These are phyloP conservation scores for Wallacemonas collosoma DNA, from an alignment of 208 protist genomes.

Conservation along the genomic window DNA sequence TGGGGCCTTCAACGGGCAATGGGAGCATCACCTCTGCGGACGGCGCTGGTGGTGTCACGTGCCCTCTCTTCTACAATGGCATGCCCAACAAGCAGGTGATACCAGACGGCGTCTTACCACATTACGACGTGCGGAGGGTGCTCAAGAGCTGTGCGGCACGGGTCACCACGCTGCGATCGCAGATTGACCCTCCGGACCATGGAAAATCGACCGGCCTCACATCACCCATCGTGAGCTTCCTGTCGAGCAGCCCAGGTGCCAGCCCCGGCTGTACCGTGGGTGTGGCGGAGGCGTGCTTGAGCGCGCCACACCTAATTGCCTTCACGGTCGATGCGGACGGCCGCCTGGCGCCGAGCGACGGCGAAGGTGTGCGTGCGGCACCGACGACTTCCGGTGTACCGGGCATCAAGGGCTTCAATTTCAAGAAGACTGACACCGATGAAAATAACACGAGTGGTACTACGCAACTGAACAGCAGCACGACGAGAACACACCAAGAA, in stretches of 20 bases:
- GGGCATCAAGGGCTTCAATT: slow-evolving; percentile 25
- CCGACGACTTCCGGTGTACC: slow-evolving; percentile 1
- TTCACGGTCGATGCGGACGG: slow-evolving; percentile 26
- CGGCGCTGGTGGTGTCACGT: slow-evolving; percentile 2
- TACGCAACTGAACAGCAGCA: too few relatives aligned
- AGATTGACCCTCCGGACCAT: not conserved
- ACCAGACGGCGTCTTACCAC: slow-evolving; percentile 25
- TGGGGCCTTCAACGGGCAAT: not conserved
- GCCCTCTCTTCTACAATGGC: slow-evolving; percentile 37
- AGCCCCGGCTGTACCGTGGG: slow-evolving; percentile 3
- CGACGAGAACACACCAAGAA: too few relatives aligned
- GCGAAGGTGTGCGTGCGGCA: not conserved
- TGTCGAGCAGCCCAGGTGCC: slow-evolving; percentile 4
- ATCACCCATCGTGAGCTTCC: slow-evolving; percentile 11
- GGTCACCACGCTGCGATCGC: slow-evolving; percentile 26
- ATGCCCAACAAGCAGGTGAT: slow-evolving; percentile 27
- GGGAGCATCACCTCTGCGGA: not conserved
- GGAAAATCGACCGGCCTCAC: not conserved
- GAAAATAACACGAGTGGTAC: too few relatives aligned
- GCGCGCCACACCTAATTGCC: slow-evolving; percentile 22
- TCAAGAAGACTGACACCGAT: not conserved
- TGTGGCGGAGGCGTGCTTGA: slow-evolving; percentile 16
- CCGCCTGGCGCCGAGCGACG: slow-evolving; percentile 17
- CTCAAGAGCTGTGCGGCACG: slow-evolving; percentile 34
- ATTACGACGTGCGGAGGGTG: slow-evolving; percentile 15